These are phyloP conservation scores for Sporothrix phasma DNA, from an alignment of 2,329 filamentous ascomycete species.

Conservation along the genomic window DNA sequence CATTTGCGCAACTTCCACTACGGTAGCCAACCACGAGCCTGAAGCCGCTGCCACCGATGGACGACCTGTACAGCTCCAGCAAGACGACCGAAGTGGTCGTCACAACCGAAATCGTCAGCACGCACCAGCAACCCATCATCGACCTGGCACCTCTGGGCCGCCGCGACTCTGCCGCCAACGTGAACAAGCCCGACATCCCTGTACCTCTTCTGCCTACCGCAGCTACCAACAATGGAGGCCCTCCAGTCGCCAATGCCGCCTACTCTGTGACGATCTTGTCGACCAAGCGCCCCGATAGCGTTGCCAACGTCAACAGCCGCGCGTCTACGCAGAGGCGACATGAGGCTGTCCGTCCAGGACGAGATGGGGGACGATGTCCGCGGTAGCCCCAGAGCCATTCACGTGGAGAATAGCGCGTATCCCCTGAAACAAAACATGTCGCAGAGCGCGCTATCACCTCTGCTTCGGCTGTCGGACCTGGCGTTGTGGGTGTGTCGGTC, in stretches of 20 bases:
- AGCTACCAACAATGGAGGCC: not conserved
- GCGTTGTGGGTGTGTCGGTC: not conserved
- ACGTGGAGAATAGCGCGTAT: not conserved
- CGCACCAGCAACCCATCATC: slow-evolving; percentile 21
- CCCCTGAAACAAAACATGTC: not conserved
- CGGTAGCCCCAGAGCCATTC: not conserved
- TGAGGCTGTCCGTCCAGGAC: slow-evolving; percentile 23
- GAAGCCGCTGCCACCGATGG: slow-evolving; percentile 30
- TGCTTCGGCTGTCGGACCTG: not conserved
- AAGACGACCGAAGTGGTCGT: slow-evolving; percentile 58
- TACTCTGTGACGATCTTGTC: slow-evolving; percentile 46
- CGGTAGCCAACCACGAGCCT: slow-evolving; percentile 35
- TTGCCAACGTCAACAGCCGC: slow-evolving; percentile 16
- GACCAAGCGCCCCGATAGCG: slow-evolving; percentile 20
- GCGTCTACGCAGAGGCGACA: slow-evolving; percentile 22
- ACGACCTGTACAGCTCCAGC: slow-evolving; percentile 37
- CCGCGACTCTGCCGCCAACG: slow-evolving; percentile 13
- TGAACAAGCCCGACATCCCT: not conserved
- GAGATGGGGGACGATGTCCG: not conserved
- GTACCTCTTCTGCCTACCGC: not conserved
- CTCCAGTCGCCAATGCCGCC: slow-evolving; percentile 21
- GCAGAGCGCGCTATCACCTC: not conserved
- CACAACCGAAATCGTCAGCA: slow-evolving; percentile 38
- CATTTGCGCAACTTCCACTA: slow-evolving; percentile 51
- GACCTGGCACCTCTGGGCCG: slow-evolving; percentile 28